phyloP scores from a whole-genome alignment of 345 rosid species.

The Salix caprea region DNA sequence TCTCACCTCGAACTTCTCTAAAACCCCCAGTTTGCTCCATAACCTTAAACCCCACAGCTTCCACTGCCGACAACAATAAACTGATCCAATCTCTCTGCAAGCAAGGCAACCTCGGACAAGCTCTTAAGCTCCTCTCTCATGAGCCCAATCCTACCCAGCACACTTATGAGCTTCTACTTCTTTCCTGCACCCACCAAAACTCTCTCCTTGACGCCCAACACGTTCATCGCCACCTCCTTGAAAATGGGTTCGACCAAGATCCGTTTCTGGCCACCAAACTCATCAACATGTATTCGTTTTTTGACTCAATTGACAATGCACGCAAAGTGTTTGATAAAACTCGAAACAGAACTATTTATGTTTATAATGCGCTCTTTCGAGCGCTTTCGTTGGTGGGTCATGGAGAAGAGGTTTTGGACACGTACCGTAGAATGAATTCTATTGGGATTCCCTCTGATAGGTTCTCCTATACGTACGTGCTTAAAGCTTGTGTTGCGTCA shows the following conservation, averaged over 20 bases:
- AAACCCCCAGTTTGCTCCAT: slow-evolving; percentile 32
- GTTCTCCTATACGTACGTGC: slow-evolving; percentile 76
- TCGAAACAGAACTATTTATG: slow-evolving; percentile 65
- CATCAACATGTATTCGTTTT: slow-evolving; percentile 52
- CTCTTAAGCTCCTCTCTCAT: slow-evolving; percentile 53
- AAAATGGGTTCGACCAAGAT: slow-evolving; percentile 80
- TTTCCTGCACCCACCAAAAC: slow-evolving; percentile 51
- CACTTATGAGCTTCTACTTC: slow-evolving; percentile 79
- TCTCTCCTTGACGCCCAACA: slow-evolving; percentile 53
- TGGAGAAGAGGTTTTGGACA: slow-evolving; percentile 68
- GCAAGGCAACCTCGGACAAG: slow-evolving; percentile 67
- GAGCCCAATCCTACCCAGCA: slow-evolving; percentile 67
- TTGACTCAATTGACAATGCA: slow-evolving; percentile 52
- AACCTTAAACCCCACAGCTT: slow-evolving; percentile 30
- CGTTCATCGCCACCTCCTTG: slow-evolving; percentile 57
- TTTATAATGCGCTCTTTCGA: slow-evolving; percentile 80
- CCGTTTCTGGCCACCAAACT: slow-evolving; percentile 94
- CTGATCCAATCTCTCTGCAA: slow-evolving; percentile 62
- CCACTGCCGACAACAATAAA: slow-evolving; percentile 43
- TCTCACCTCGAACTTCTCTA: slow-evolving; percentile 25
- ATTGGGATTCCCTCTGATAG: slow-evolving; percentile 58
- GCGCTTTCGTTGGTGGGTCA: slow-evolving; percentile 69
- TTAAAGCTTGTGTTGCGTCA: slow-evolving; percentile 79
- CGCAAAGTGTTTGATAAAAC: slow-evolving; percentile 83
- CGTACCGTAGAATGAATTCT: slow-evolving; percentile 63